Evolutionary conservation across 202 grass and related monocot genomes (phyloP), one percentile per base, ranked within the genome.

Genomic region (Zizania palustris): DNA sequence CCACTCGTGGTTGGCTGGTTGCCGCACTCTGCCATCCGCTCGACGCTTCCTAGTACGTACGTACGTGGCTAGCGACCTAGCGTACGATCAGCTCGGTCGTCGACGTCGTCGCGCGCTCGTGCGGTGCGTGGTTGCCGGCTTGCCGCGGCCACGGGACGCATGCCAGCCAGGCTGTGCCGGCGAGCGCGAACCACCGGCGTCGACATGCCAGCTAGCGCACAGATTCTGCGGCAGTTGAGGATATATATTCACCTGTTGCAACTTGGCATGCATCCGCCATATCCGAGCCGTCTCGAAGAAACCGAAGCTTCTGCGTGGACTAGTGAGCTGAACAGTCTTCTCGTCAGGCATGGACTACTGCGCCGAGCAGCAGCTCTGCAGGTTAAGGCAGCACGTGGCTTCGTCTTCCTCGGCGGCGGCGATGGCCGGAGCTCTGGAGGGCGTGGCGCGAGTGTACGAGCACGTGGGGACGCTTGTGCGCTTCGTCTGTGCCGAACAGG

Each of bases 231-330:
- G 13, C 11, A 3, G 11, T 21, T n/a, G 7, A 39, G 2, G 22
- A 79, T 82, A 82, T 88, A 79, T 87, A 88, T 83, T 20, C 60
- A 50, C 12, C 56, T 18, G 36, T 71, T 4, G 65, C 78, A 76
- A 40, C 65, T 49, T 48, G 67, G 35, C 40, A 37, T 51, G 28
- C 35, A 7, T 69, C 66, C 13, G 28, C 58, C 61, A 22, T 43
- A 40, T 15, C 19, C 9, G 16, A 40, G 28, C 28, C 28, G 43
- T 13, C 22, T 65, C 9, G 3, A 21, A 15, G 15, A 2, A 11
- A 58, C 56, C 21, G 8, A 73, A 73, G 69, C 53, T 67, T 79
- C 14, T 65, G 58, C 72, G 12, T 33, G 53, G 33, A 1, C 7
- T 14, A 69, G 40, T 28, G 37, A 63, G 19, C 3, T 4, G n/a